Evolutionary conservation across 805 yeast genomes (phyloP).

Genomic region (Yarrowia hollandica): DNA sequence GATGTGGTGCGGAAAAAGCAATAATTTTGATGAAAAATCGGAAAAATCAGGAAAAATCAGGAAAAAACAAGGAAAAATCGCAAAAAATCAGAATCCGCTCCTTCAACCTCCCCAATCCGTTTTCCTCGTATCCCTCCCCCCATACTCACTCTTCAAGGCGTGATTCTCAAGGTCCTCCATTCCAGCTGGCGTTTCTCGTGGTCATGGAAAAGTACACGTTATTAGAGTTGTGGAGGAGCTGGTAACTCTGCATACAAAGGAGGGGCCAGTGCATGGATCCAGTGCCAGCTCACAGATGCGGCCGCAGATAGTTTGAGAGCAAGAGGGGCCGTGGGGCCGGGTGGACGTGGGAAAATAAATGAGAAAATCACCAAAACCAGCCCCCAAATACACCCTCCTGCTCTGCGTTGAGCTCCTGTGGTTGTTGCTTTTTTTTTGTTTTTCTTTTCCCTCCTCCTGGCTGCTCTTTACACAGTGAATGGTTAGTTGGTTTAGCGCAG

Average conservation of each 20-base stretch:
- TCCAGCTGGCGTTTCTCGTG: neutral
- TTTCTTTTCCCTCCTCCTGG: too few species aligned
- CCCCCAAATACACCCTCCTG: too few species aligned
- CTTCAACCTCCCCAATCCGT: neutral
- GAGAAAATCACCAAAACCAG: too few species aligned
- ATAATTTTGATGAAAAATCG: too few species aligned
- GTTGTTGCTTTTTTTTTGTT: too few species aligned
- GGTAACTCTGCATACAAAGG: conserved; percentile 8
- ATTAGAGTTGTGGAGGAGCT: conserved; percentile 21
- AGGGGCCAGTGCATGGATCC: conserved; percentile 10
- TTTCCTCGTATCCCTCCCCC: neutral
- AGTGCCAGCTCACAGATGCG: neutral
- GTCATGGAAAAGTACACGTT: conserved; percentile 13
- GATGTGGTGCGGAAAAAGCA: neutral
- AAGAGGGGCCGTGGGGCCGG: neutral
- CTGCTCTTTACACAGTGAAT: too few species aligned
- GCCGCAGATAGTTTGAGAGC: neutral
- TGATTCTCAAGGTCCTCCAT: conserved; percentile 10
- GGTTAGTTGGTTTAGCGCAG: too few species aligned
- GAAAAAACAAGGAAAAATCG: neutral
- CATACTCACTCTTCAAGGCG: conserved; percentile 16
- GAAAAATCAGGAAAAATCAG: neutral
- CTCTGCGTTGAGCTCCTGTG: too few species aligned
- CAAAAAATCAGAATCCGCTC: neutral
- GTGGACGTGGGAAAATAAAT: too few species aligned